phyloP scores from a whole-genome alignment of 768 basidiomycete genomes.

The Auricularia auricula-judae region DNA sequence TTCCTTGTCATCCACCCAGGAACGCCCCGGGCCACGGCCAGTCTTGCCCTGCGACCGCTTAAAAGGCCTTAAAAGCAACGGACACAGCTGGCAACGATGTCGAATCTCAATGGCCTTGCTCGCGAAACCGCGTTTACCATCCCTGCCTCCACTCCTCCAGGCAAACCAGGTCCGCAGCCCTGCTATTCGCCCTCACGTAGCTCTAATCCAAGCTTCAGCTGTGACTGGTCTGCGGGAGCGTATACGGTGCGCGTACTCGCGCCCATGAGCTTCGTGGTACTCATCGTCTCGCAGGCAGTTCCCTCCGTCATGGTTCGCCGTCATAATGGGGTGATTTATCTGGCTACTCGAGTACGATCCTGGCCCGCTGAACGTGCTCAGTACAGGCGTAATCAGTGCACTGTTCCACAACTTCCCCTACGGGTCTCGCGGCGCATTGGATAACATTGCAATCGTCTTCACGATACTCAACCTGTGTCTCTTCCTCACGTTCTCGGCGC shows the following conservation, averaged over 20 bases:
- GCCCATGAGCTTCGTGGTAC: not conserved
- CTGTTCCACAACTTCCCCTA: constrained; percentile 6
- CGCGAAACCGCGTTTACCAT: no score
- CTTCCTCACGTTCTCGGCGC: constrained; percentile 36
- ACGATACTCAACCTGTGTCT: constrained; percentile 31
- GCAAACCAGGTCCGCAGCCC: not conserved
- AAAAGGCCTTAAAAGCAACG: not conserved
- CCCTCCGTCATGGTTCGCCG: constrained; percentile 8
- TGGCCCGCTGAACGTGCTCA: not conserved
- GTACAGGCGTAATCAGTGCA: constrained; percentile 5
- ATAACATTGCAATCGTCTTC: constrained; percentile 2
- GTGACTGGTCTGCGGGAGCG: not conserved
- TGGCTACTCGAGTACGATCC: not conserved
- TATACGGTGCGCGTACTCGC: not conserved
- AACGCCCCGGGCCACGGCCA: not conserved
- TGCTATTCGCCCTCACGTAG: not conserved
- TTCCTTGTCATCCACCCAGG: not conserved
- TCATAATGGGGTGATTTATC: constrained; percentile 7
- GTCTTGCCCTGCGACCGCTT: not conserved
- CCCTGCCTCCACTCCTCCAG: not conserved
- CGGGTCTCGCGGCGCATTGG: constrained; percentile 3
- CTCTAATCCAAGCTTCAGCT: not conserved
- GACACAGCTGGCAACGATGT: no score
- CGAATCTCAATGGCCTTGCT: no score
- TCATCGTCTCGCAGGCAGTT: not conserved